Evolutionary conservation across 1,139 yeast species (phyloP).

Genomic region (Geotrichum europaeum): DNA sequence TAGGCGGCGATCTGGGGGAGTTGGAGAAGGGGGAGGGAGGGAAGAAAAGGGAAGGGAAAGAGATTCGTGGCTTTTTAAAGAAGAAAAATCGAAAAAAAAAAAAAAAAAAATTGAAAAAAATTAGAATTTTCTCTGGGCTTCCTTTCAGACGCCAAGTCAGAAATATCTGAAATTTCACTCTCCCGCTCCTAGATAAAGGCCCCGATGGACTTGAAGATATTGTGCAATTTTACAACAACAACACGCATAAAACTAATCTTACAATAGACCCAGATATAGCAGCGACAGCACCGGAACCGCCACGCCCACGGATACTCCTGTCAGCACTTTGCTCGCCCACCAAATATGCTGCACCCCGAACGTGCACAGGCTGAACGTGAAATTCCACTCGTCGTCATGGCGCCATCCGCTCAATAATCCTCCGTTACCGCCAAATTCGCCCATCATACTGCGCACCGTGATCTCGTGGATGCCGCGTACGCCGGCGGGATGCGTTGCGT

Average conservation of each 20-base stretch:
- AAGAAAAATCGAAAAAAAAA: neutral
- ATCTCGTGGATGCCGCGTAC: conserved; percentile 55
- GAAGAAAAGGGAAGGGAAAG: neutral
- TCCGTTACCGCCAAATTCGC: conserved; percentile 84
- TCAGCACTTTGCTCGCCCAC: conserved; percentile 76
- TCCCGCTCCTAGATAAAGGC: no score
- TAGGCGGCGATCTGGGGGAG: neutral
- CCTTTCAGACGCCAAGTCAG: neutral
- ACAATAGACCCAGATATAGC: neutral
- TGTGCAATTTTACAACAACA: neutral
- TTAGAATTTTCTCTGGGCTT: neutral
- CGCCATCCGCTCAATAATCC: conserved; percentile 76
- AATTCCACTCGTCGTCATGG: conserved; percentile 51
- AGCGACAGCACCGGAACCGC: conserved; percentile 9
- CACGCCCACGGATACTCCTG: conserved; percentile 23
- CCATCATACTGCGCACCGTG: conserved; percentile 93
- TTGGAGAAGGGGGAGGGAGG: neutral
- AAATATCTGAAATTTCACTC: neutral
- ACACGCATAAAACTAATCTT: neutral
- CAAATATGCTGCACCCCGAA: conserved; percentile 87
- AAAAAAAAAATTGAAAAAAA: neutral
- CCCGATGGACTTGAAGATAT: neutral
- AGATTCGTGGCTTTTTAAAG: neutral
- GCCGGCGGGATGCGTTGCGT: conserved; percentile 23
- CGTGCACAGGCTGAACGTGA: conserved; percentile 66